Percentiles rank a stretch among this genome's conserved stretches.
phyloP scores from a whole-genome alignment of 805 yeast species.

The Blastobotrys americana region DNA sequence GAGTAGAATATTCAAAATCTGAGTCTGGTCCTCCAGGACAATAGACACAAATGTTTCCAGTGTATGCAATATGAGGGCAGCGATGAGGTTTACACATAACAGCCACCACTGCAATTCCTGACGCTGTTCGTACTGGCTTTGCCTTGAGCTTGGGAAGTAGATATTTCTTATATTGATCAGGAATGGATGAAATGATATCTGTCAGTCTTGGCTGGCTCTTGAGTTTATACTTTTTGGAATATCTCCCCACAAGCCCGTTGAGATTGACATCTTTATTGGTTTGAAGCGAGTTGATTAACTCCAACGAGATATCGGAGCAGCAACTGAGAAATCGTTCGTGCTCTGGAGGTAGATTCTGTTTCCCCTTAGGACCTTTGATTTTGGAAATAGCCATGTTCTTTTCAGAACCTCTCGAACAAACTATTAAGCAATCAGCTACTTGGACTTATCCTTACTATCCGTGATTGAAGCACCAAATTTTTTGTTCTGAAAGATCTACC shows the following conservation, averaged over 20 bases:
- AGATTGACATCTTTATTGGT: conserved; percentile 73
- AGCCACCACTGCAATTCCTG: conserved; percentile 98
- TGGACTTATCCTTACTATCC: too few relatives aligned
- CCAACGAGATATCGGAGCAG: conserved; percentile 85
- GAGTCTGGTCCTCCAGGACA: conserved; percentile 99
- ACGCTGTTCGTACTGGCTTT: conserved; percentile 97
- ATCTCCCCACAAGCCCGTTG: conserved; percentile 79
- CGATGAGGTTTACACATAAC: conserved; percentile 99
- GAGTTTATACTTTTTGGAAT: conserved; percentile 83
- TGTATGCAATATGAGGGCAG: conserved; percentile 98
- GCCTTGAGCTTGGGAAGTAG: conserved; percentile 90
- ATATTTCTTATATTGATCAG: conserved; percentile 90
- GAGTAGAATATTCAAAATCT: conserved; percentile 96
- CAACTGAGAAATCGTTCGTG: conserved; percentile 89
- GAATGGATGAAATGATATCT: conserved; percentile 89
- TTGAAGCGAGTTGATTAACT: conserved; percentile 69
- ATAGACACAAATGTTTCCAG: conserved; percentile 95
- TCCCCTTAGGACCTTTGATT: conserved; percentile 27
- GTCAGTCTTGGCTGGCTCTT: conserved; percentile 91
- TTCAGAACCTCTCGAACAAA: too few relatives aligned
- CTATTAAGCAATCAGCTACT: too few relatives aligned
- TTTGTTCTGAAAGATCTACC: too few relatives aligned
- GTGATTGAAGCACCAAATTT: too few relatives aligned
- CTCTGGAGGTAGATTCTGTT: conserved; percentile 75
- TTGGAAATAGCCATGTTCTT: conserved; percentile 5